Conservation (phyloP, 1,284 basidiomycete genomes). For the Ganoderma resinaceum region DNA sequence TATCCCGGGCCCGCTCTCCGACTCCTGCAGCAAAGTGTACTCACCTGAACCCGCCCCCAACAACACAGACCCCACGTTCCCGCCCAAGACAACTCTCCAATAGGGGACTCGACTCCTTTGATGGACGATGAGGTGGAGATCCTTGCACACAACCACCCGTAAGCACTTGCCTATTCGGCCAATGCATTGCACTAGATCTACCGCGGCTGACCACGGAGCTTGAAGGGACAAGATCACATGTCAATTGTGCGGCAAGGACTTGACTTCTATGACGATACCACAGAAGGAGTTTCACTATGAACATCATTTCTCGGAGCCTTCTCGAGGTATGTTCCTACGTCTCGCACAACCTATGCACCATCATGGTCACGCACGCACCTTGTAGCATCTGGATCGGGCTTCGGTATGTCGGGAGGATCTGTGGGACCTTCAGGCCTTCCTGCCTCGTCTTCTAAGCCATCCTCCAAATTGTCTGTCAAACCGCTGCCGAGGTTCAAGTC, state of each 20-base stretch:
- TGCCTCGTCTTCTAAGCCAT: slow-evolving; percentile 7
- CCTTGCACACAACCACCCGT: slow-evolving; percentile 28
- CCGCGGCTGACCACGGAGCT: background rate
- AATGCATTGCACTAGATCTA: background rate
- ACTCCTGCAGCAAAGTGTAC: background rate
- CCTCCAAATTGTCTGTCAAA: slow-evolving; percentile 13
- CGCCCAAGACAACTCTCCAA: background rate
- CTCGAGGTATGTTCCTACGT: slow-evolving; percentile 20
- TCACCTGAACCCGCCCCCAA: background rate
- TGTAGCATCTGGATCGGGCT: slow-evolving; percentile 9
- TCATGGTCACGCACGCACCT: background rate
- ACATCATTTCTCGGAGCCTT: slow-evolving; percentile 45
- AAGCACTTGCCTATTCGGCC: slow-evolving; percentile 1
- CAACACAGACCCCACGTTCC: background rate
- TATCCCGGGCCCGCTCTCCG: background rate
- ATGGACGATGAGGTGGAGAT: slow-evolving; percentile 32
- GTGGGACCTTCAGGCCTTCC: background rate
- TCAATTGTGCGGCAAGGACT: slow-evolving; percentile 54
- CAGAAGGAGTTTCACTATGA: slow-evolving; percentile 59
- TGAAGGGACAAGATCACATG: slow-evolving; percentile 44
- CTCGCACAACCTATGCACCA: background rate
- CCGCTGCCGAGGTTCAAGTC: slow-evolving; percentile 20
- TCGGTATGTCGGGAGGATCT: background rate
- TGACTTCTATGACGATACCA: slow-evolving; percentile 44
- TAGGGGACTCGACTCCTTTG: background rate